Evolutionary conservation across 108 stramenopile genomes (phyloP).

Genomic region (Cyclotella kingstonii): DNA sequence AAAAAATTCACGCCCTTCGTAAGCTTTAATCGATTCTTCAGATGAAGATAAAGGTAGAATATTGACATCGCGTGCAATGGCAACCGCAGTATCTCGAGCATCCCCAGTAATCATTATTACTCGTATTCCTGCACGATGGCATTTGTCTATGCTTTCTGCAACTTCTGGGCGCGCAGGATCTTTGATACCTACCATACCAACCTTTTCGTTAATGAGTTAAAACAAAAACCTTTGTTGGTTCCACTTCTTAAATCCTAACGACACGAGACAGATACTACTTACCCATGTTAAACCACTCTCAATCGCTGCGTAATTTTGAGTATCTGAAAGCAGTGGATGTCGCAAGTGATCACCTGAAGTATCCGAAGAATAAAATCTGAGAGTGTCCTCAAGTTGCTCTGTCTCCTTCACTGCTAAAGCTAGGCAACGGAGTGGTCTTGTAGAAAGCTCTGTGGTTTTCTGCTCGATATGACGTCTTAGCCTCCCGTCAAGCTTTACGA

Average conservation of each 20-base stretch:
- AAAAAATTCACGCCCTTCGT: conserved; percentile 87
- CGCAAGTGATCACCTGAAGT: conserved; percentile 29
- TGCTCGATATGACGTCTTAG: conserved; percentile 61
- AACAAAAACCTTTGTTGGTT: neutral
- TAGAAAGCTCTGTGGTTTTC: conserved; percentile 80
- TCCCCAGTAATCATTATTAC: conserved; percentile 99
- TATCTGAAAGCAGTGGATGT: conserved; percentile 60
- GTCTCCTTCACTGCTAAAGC: conserved; percentile 91
- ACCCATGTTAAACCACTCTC: conserved; percentile 93
- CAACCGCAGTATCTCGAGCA: conserved; percentile 94
- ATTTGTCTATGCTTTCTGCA: conserved; percentile 87
- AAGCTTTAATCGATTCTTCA: conserved; percentile 59
- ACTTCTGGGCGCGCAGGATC: conserved; percentile 98
- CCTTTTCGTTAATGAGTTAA: neutral
- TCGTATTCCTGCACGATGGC: conserved; percentile 91
- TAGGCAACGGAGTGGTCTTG: conserved; percentile 90
- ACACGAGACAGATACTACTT: neutral
- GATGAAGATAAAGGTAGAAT: conserved; percentile 56
- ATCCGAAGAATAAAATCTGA: conserved; percentile 35
- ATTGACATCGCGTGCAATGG: conserved; percentile 83
- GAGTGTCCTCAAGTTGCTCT: conserved; percentile 50
- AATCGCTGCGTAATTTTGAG: conserved; percentile 79
- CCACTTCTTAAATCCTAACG: neutral
- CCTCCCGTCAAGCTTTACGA: conserved; percentile 63
- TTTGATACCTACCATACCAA: conserved; percentile 93